Conservation (phyloP, 768 basidiomycete genomes). For the Strobilomyces dryophilus region DNA sequence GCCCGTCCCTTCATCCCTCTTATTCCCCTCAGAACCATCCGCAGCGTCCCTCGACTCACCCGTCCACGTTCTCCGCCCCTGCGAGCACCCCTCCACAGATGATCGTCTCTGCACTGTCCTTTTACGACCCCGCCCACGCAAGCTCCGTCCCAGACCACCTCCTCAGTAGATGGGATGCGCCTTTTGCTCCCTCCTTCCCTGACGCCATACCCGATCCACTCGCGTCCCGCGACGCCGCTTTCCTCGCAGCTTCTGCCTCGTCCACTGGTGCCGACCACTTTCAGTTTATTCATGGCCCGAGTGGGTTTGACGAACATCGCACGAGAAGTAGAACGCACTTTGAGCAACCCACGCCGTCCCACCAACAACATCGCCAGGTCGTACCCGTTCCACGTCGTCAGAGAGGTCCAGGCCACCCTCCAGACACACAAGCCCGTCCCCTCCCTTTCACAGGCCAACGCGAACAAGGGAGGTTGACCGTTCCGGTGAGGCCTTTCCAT, state of each 20-base stretch:
- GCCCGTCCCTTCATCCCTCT: not conserved
- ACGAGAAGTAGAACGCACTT: not conserved
- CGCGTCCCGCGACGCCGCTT: not conserved
- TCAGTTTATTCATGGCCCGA: not conserved
- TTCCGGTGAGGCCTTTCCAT: slow-evolving; percentile 1
- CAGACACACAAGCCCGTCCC: not conserved
- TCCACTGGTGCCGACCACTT: not conserved
- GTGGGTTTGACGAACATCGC: not conserved
- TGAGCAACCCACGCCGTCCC: not conserved
- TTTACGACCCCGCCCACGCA: slow-evolving; percentile 47
- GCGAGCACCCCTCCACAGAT: slow-evolving; percentile 26
- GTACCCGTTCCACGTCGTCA: slow-evolving; percentile 10
- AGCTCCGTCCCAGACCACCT: slow-evolving; percentile 37
- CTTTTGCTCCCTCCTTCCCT: slow-evolving; percentile 15
- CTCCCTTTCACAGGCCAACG: not conserved
- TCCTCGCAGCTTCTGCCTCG: not conserved
- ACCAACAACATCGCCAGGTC: slow-evolving; percentile 11
- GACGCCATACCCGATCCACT: not conserved
- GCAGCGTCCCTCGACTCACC: not conserved
- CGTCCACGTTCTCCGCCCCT: slow-evolving; percentile 1
- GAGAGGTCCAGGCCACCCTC: not conserved
- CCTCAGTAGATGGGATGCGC: slow-evolving; percentile 30
- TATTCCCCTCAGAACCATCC: slow-evolving; percentile 2
- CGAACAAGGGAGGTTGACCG: slow-evolving; percentile 4
- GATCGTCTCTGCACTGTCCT: slow-evolving; percentile 53